A percentile compares a stretch with the other conserved stretches of the same genome.
Evolutionary conservation across 441 rosid genomes (phyloP).

Genomic region (Hypseocharis bilobata): DNA sequence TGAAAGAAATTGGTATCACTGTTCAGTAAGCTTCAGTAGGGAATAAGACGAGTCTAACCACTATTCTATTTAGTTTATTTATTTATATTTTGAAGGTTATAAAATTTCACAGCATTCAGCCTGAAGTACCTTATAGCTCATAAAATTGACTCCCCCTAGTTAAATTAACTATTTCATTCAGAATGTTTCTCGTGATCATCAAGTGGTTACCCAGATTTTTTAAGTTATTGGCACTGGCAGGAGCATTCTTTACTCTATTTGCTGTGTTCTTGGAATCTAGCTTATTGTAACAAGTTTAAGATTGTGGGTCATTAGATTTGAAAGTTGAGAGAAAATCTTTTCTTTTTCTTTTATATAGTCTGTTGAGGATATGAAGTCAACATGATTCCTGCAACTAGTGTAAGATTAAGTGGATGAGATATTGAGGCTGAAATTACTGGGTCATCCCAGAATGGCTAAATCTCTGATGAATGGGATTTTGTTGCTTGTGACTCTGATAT

Average conservation of each 20-base stretch:
- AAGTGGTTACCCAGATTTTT: neutral
- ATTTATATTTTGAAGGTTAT: neutral
- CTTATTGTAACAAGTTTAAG: no score
- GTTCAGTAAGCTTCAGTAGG: neutral
- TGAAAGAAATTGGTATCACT: neutral
- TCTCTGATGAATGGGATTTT: constrained; percentile 1
- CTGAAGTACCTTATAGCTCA: no score
- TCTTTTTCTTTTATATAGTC: neutral
- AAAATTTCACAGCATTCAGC: no score
- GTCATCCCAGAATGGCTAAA: neutral
- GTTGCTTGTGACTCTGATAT: constrained; percentile 8
- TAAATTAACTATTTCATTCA: neutral
- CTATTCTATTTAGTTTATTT: neutral
- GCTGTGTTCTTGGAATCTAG: no score
- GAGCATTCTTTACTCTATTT: no score
- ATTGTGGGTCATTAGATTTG: neutral
- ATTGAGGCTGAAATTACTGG: neutral
- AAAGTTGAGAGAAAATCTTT: neutral
- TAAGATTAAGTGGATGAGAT: neutral
- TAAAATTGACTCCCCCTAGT: neutral
- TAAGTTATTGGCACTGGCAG: no score
- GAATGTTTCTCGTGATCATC: neutral
- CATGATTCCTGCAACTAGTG: neutral
- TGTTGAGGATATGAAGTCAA: constrained; percentile 1
- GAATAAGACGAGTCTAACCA: neutral